These are phyloP conservation scores for Chrysoporthe cubensis DNA, from an alignment of 2,329 filamentous ascomycete species.

Conservation along the genomic window DNA sequence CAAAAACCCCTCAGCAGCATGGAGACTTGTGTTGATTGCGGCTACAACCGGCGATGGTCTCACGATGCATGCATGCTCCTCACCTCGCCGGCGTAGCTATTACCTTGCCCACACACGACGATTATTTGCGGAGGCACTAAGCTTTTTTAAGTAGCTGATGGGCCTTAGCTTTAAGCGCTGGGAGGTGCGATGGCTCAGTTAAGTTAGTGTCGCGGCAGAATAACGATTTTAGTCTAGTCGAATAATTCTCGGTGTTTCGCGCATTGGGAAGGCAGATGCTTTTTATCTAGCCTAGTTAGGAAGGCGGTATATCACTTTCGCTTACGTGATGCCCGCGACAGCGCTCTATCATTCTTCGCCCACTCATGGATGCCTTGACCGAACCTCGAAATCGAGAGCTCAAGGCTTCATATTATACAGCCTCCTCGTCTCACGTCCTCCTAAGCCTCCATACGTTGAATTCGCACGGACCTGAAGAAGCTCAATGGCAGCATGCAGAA, in stretches of 20 bases:
- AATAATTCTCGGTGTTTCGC: not conserved
- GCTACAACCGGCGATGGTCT: constrained; percentile 20
- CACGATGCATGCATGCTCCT: constrained; percentile 14
- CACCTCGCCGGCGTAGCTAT: constrained; percentile 19
- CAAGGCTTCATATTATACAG: not conserved
- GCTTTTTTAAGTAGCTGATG: not conserved
- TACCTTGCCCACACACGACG: not conserved
- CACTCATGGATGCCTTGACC: not conserved
- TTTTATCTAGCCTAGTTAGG: not conserved
- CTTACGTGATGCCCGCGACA: not conserved
- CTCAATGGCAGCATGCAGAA: not conserved
- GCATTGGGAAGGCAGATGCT: not conserved
- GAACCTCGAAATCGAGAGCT: not conserved
- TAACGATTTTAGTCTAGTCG: not conserved
- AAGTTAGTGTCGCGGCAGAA: not conserved
- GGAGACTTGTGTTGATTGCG: constrained; percentile 10
- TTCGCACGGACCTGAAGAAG: not conserved
- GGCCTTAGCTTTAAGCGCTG: no score
- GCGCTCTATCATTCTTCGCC: not conserved
- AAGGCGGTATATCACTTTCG: not conserved
- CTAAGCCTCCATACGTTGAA: not conserved
- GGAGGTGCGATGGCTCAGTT: not conserved
- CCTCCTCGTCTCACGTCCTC: not conserved
- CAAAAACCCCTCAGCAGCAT: constrained; percentile 27
- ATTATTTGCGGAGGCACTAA: not conserved